Conservation (phyloP, 2,329 filamentous ascomycete species). For the Ustilaginoidea virens region DNA sequence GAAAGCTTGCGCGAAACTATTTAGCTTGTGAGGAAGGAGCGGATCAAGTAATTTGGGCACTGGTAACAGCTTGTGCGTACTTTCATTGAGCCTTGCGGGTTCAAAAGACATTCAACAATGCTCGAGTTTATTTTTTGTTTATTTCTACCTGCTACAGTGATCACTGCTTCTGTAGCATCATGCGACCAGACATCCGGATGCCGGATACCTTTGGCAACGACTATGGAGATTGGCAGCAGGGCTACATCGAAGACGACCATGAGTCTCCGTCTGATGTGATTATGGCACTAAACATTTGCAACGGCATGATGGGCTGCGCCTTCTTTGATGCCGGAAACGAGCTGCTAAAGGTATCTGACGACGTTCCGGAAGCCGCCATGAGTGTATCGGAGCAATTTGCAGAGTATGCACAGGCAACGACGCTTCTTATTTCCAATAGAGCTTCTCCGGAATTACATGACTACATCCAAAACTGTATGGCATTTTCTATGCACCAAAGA, state of each 20-base stretch:
- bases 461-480: slow-evolving; percentile 4
- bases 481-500: background rate
- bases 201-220: background rate
- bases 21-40: no score
- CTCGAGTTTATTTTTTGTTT: no score
- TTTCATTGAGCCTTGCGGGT: no score
- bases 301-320: slow-evolving; percentile 64
- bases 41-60: no score
- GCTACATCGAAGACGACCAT: background rate
- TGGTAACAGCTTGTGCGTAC: no score
- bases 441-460: slow-evolving; percentile 24
- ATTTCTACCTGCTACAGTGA: no score
- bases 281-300: slow-evolving; percentile 64
- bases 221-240: background rate
- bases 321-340: slow-evolving; percentile 63
- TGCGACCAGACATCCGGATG: no score
- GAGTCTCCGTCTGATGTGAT: slow-evolving; percentile 40
- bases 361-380: slow-evolving; percentile 53
- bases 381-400: slow-evolving; percentile 50
- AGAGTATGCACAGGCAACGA: slow-evolving; percentile 37
- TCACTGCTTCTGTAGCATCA: no score
- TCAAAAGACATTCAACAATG: no score
- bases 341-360: slow-evolving; percentile 60
- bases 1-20: no score
- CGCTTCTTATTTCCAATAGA: slow-evolving; percentile 34